Base-by-base conservation (phyloP, 1,139 yeast species). In the Candida anutae region DNA sequence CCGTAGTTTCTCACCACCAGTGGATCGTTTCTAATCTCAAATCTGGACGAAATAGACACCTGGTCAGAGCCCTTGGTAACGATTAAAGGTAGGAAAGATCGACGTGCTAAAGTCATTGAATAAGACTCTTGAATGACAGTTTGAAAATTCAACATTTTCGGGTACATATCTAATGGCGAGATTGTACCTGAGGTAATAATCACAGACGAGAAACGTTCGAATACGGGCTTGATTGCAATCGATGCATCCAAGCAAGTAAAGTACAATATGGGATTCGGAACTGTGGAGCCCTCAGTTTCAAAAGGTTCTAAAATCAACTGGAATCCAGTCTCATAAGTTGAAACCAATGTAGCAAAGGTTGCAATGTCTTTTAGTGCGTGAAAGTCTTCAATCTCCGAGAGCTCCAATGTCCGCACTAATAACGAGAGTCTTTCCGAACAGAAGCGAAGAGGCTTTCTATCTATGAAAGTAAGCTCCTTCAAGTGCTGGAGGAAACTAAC, bases 21-120 rank as follows among this genome's bases (percentile, higher is more conserved):
- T 3, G 98, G 98, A 54, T 90, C 98, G 47, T 90, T 93, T 52
- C 99, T 69, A 36, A 93, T 93, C 55, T 93, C 97, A 50, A 93
- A 93, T 46, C 96, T 72, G 0, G 98, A 90, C 1, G 95, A 83
- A 14, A 90, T 88, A 0, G 96, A 90, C 10, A 90, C 97, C 53
- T 90, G 99, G 53, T 90, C 98, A 0, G 96, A 82, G 1, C 98
- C 98, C 49, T 93, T 90, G 0, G 99, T 88, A 5, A 90, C 94
- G 40, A 93, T 79, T 78, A 90, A 74, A 6, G 99, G 99, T 45
- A 93, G 67, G 50, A 90, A 90, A 0, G 97, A 83, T 37, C 95
- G 66, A 42, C 95, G 72, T 2, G 95, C 88, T 40, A 90, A 69
- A 0, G 98, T 85, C 97, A 90, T 90, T 3, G 96, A 75, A 50